phyloP scores from a whole-genome alignment of 805 yeast species.

The Saccharomycopsis oosterbeekiorum region DNA sequence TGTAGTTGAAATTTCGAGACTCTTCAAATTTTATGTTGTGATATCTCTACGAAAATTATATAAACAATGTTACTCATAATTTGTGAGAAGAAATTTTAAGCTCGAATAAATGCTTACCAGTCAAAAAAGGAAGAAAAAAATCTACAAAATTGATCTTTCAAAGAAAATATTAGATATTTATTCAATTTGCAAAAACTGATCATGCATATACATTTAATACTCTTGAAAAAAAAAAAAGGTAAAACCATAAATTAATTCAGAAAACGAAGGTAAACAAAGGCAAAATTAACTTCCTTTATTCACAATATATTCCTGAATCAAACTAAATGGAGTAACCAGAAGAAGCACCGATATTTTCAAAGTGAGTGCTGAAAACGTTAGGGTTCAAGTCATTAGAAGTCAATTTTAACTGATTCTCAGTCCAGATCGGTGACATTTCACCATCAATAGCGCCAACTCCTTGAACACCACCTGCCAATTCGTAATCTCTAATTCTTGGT shows the following conservation, averaged over 20 bases:
- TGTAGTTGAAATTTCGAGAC: no score
- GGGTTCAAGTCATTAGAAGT: constrained; percentile 54
- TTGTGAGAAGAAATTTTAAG: no score
- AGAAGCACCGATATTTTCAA: constrained; percentile 56
- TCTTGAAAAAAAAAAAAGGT: not conserved
- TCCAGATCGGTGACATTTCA: constrained; percentile 66
- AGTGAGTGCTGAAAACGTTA: constrained; percentile 54
- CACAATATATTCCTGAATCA: not conserved
- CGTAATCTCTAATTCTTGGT: constrained; percentile 73
- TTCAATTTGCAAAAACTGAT: not conserved
- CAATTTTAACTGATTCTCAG: constrained; percentile 63
- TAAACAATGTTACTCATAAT: no score
- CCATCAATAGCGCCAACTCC: constrained; percentile 58
- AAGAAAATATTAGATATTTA: not conserved
- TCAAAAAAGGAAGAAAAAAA: no score
- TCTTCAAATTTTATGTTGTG: no score
- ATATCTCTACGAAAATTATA: no score
- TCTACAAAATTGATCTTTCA: not conserved
- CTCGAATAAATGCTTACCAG: no score
- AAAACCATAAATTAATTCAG: not conserved
- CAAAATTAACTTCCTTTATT: not conserved
- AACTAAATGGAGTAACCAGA: constrained; percentile 38
- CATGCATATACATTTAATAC: not conserved
- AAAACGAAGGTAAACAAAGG: not conserved
- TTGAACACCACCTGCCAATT: constrained; percentile 72